Conservation (phyloP, 2,329 filamentous ascomycete species). For the Calonectria pteridis region DNA sequence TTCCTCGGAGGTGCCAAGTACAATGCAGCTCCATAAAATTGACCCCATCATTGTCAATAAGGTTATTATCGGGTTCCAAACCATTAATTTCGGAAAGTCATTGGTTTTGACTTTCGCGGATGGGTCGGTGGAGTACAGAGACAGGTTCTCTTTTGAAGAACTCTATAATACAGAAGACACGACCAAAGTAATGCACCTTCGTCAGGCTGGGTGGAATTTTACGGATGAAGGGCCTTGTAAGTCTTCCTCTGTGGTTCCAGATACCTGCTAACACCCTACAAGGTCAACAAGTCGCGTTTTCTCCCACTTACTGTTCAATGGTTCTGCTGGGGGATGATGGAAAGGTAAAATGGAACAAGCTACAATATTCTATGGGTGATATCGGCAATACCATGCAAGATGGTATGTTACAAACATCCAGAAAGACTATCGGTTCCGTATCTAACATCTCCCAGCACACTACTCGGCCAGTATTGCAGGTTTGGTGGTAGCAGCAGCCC, state of each 20-base stretch:
- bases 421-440: background rate
- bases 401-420: slow-evolving; percentile 50
- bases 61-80: slow-evolving; percentile 75
- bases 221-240: slow-evolving; percentile 73
- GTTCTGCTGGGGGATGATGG: slow-evolving; percentile 70
- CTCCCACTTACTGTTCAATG: slow-evolving; percentile 70
- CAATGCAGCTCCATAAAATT: slow-evolving; percentile 68
- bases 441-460: slow-evolving; percentile 54
- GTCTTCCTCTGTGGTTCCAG: slow-evolving; percentile 38
- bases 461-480: slow-evolving; percentile 72
- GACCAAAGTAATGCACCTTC: slow-evolving; percentile 75
- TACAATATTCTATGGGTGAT: slow-evolving; percentile 64
- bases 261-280: slow-evolving; percentile 29
- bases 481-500: slow-evolving; percentile 66
- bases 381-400: slow-evolving; percentile 63
- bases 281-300: slow-evolving; percentile 72
- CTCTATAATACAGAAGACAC: slow-evolving; percentile 74
- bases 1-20: slow-evolving; percentile 48
- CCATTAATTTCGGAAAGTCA: slow-evolving; percentile 77
- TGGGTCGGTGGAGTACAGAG: slow-evolving; percentile 83
- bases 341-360: slow-evolving; percentile 68
- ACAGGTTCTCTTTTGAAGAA: slow-evolving; percentile 78
- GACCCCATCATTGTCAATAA: slow-evolving; percentile 79
- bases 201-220: slow-evolving; percentile 84
- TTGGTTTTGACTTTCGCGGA: slow-evolving; percentile 83